Base-by-base conservation (phyloP, 441 rosid genomes). In the Adansonia rubrostipa region DNA sequence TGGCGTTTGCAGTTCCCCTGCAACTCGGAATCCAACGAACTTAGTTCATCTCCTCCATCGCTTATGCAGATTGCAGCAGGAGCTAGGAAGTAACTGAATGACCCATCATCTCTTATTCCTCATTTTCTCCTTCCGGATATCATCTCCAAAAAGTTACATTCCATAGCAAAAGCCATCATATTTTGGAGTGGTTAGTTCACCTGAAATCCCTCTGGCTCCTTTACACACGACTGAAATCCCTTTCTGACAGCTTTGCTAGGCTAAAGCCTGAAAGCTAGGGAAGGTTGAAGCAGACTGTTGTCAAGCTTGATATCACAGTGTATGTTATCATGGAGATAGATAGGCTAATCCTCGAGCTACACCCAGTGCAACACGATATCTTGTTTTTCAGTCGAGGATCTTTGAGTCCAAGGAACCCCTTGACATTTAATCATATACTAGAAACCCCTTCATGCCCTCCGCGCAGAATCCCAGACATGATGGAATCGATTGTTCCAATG, bases 281-380 rank as follows among this genome's bases (percentile, higher is more conserved):
- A 80, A 5, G 85, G 79, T 47, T 90, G 96, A 50, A 92, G 71
- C 68, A 92, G 88, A 78, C 90, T 89, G 90, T 90, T 94, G 68
- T 91, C 96, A 0, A 97, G 98, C 83, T 92, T 94, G 24, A 94
- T 87, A 71, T 94, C 94, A 11, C 92, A 94, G 76, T 92, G 98
- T 50, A 91, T 28, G 36, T 90, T 83, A 94, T 92, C 92, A 11
- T 94, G 96, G 53, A 28, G 36, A 28, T 28, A 92, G 87, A 81
- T 92, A 91, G 22, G 88, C 82, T 80, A 92, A 75, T 15, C 96
- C 98, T 89, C 92, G 76, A 9, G 95, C 92, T 8, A 85, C 88
- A 5, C 96, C 97, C 74, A 92, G 36, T 7, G 92, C 92, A 22
- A 94, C 84, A 14, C 82, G 82, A 72, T 86, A 86, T 78, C 97